Base-by-base conservation (phyloP, 2,329 filamentous ascomycete species). In the Cytospora piceae region DNA sequence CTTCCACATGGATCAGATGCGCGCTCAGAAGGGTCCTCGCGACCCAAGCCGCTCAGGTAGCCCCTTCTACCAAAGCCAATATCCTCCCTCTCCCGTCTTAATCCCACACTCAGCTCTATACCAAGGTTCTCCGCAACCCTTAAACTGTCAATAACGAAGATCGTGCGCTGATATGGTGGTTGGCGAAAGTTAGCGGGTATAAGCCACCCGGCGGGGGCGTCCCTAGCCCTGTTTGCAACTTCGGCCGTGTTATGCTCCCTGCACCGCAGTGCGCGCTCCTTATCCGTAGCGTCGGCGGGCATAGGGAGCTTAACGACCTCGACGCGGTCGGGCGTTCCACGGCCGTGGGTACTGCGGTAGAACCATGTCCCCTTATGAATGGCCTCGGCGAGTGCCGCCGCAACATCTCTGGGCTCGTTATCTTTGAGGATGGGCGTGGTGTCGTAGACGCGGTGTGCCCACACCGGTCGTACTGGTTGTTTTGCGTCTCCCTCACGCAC, bases 231-330 rank as follows among this genome's bases (percentile, higher is more conserved):
- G 20, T 46, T n/a, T 46, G 20, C 39, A 46, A 58, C 55, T 31
- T 58, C 55, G 24, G 55, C 55, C 31, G 34, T 58, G 27, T 58
- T 29, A 31, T 58, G 55, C n/a, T 29, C 55, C 55, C 34, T 29
- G 55, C 55, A 58, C 27, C 55, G 55, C 55, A 32, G 27, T 24
- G 34, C 34, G 55, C 55, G 55, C 31, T 58, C 27, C 55, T 58
- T 31, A 34, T 58, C 55, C 17, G 55, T 29, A 14, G 55, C 34
- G 55, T 58, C 55, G 24, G 55, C 31, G 27, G 55, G 12, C 55
- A 58, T 58, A 4, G 55, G 55, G 55, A 58, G 55, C 27, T 34
- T 24, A 12, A 58, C 55, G 14, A 58, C 55, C 55, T 58, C 55
- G 32, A 58, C 34, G 31, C 55, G 55, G 55, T 58, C 55, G n/a